Evolutionary conservation across 805 yeast species (phyloP), one percentile per base, ranked within the genome.

Genomic region (Kodamaea laetipori): DNA sequence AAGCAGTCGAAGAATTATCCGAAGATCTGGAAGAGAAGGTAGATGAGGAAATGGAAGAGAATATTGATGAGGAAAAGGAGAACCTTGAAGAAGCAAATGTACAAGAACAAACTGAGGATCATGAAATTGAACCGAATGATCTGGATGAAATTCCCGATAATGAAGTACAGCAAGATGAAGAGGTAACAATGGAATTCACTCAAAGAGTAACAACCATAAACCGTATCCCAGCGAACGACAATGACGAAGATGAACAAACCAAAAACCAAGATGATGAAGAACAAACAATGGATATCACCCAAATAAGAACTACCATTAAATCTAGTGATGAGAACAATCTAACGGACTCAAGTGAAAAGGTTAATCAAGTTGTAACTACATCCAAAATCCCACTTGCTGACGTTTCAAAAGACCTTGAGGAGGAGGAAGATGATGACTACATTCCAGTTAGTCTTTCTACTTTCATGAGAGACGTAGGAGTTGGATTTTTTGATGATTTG

Each of bases 401-500:
- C 35, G 17, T 37, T 10, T 39, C 28, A 11, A 16, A 34, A 5
- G 26, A 32, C 11, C 37, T 21, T 6, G 45, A 37, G 7, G 55
- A 47, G 15, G 55, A 49, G 8, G 56, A 49, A 5, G 52, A 47
- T 2, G 56, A 58, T 21, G 61, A 51, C 12, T 55, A 61, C 31
- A 64, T 62, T 40, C 65, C 69, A 3, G 72, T 71, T 3, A 53
- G 70, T 1, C 58, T 75, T 23, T 54, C 58, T 2, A 61, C 64
- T 11, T 75, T 75, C 39, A 54, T 75, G 52, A 51, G 53, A 6
- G 71, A 69, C 38, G 60, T 74, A 15, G 69, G 69, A 2, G 61
- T 74, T 11, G 64, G 63, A 39, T 75, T 75, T 44, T 74, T 66
- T 51, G 79, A 75, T 50, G 78, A 75, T 50, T 61, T 73, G 38